Conservation (phyloP, 1,139 yeast species). For the Magnusiomyces clavatus region DNA sequence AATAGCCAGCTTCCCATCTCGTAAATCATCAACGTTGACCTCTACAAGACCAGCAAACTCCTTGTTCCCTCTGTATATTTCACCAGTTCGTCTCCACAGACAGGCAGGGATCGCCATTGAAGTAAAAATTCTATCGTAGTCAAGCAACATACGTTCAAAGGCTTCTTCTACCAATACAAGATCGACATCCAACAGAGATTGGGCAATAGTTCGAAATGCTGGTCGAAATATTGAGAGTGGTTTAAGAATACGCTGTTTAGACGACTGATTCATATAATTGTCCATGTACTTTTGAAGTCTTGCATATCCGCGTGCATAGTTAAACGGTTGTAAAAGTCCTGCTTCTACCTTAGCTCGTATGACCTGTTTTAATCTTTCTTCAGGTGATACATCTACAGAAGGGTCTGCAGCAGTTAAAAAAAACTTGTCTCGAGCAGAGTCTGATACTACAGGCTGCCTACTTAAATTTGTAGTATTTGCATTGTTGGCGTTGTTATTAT, state of each 20-base stretch:
- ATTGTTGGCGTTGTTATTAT: not conserved
- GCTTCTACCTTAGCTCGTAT: conserved; percentile 93
- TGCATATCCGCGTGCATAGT: conserved; percentile 91
- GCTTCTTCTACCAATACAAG: conserved; percentile 88
- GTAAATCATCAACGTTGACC: conserved; percentile 82
- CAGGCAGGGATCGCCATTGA: conserved; percentile 98
- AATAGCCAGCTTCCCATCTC: conserved; percentile 88
- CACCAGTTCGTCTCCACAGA: conserved; percentile 96
- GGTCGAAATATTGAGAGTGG: conserved; percentile 86
- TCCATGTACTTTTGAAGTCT: conserved; percentile 83
- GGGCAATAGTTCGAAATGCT: conserved; percentile 88
- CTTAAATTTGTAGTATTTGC: not conserved
- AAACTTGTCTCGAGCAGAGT: conserved; percentile 85
- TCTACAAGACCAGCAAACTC: conserved; percentile 94
- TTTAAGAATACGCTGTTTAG: conserved; percentile 79
- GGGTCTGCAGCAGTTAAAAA: conserved; percentile 97
- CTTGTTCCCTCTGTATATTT: conserved; percentile 88
- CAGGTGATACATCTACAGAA: conserved; percentile 88
- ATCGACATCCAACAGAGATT: conserved; percentile 85
- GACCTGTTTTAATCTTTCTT: conserved; percentile 89
- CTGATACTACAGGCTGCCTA: conserved; percentile 27
- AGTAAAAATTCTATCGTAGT: conserved; percentile 91
- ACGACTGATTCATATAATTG: conserved; percentile 77
- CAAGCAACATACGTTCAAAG: conserved; percentile 86
- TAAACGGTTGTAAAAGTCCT: conserved; percentile 85